Evolutionary conservation across 768 basidiomycete species (phyloP).

Genomic region (Phanerodontia chrysosporium): DNA sequence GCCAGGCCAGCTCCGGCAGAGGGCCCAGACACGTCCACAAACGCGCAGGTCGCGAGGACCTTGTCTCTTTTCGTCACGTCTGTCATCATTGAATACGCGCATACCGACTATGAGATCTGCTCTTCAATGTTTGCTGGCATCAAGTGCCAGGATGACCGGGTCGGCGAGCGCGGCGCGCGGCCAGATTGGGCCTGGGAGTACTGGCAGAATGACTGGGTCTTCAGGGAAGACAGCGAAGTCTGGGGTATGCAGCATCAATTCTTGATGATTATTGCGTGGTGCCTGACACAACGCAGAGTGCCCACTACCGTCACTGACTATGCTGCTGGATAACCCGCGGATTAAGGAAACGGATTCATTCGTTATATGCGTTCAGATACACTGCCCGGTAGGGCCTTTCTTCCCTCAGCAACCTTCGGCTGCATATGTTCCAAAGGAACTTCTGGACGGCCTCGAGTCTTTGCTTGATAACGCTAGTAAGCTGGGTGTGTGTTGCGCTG

Average conservation of each 20-base stretch:
- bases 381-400: constrained; percentile 48
- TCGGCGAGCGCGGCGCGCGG: constrained; percentile 59
- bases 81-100: constrained; percentile 56
- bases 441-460: constrained; percentile 65
- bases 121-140: constrained; percentile 73
- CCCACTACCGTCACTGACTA: constrained; percentile 56
- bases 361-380: constrained; percentile 71
- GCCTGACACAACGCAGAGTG: constrained; percentile 40
- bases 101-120: constrained; percentile 53
- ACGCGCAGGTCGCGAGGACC: constrained; percentile 22
- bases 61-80: constrained; percentile 67
- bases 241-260: constrained; percentile 49
- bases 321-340: constrained; percentile 52
- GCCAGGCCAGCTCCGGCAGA: constrained; percentile 13
- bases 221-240: constrained; percentile 66
- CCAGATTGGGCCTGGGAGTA: constrained; percentile 72
- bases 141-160: constrained; percentile 56
- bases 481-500: constrained; percentile 15
- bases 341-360: constrained; percentile 64
- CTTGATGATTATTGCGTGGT: not conserved
- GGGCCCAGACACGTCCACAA: constrained; percentile 8
- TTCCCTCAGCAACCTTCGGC: constrained; percentile 64
- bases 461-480: constrained; percentile 69
- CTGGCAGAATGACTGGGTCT: constrained; percentile 69
- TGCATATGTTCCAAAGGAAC: constrained; percentile 60